A percentile compares a stretch with the other conserved stretches of the same genome.
These are phyloP conservation scores for Lizanozyma gosingica DNA, from an alignment of 1,139 yeast species.

Conservation along the genomic window DNA sequence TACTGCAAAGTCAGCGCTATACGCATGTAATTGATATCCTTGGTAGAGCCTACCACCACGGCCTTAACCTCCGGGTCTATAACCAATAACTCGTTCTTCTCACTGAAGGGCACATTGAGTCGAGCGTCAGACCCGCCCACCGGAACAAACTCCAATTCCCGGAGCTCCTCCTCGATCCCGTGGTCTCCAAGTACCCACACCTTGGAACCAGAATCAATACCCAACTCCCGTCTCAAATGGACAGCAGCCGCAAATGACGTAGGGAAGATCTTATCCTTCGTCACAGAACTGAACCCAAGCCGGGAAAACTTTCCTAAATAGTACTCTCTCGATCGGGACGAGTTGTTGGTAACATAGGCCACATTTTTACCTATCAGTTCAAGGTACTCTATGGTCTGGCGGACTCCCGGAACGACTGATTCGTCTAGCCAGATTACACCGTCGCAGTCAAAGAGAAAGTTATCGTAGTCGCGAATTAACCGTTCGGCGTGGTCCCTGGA, in stretches of 20 bases:
- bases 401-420: constrained; percentile 25
- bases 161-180: constrained; percentile 36
- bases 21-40: constrained; percentile 28
- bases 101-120: constrained; percentile 15
- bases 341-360: constrained; percentile 34
- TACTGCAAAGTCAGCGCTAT: constrained; percentile 33
- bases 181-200: constrained; percentile 41
- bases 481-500: constrained; percentile 13
- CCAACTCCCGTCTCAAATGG: constrained; percentile 15
- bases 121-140: constrained; percentile 35
- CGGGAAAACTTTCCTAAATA: constrained; percentile 24
- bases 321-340: constrained; percentile 26
- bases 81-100: background rate
- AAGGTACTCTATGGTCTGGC: constrained; percentile 18
- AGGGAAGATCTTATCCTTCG: constrained; percentile 25
- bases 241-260: constrained; percentile 31
- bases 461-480: constrained; percentile 24
- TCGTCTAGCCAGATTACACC: constrained; percentile 40
- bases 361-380: constrained; percentile 17
- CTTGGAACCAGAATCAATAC: constrained; percentile 32
- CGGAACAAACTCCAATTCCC: constrained; percentile 33
- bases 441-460: constrained; percentile 35
- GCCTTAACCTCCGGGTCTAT: constrained; percentile 33
- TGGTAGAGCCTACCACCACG: constrained; percentile 34
- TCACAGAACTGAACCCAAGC: constrained; percentile 23